Percentiles rank a stretch among this genome's conserved stretches.
phyloP scores from a whole-genome alignment of 768 basidiomycete genomes.

The Macrolepiota fuliginosa region DNA sequence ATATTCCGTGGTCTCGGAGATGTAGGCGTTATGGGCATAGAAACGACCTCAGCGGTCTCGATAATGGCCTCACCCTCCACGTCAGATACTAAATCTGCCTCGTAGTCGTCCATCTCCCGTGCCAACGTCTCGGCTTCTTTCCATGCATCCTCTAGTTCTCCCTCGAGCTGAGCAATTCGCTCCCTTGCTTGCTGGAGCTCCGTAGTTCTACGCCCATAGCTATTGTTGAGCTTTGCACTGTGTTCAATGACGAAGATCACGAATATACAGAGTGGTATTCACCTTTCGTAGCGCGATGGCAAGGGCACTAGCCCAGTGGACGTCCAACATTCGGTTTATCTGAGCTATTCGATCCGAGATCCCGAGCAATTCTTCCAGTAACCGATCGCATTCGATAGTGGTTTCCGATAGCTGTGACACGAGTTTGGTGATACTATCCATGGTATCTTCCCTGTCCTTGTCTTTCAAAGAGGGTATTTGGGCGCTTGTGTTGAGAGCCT shows the following conservation, averaged over 20 bases:
- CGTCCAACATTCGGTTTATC: slow-evolving; percentile 55
- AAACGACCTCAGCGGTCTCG: slow-evolving; percentile 44
- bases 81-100: slow-evolving; percentile 31
- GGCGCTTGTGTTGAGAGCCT: slow-evolving; percentile 56
- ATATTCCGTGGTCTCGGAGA: slow-evolving; percentile 18
- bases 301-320: slow-evolving; percentile 74
- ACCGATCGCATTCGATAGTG: slow-evolving; percentile 54
- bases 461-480: slow-evolving; percentile 26
- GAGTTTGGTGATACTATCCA: slow-evolving; percentile 38
- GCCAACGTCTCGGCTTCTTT: slow-evolving; percentile 72
- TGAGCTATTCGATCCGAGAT: slow-evolving; percentile 65
- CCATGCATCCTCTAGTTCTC: slow-evolving; percentile 81
- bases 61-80: slow-evolving; percentile 40
- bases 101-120: slow-evolving; percentile 64
- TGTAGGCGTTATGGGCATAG: slow-evolving; percentile 27
- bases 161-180: slow-evolving; percentile 55
- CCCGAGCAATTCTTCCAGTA: slow-evolving; percentile 54
- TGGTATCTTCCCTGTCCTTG: slow-evolving; percentile 34
- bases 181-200: slow-evolving; percentile 51
- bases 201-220: slow-evolving; percentile 61
- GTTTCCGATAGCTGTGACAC: slow-evolving; percentile 60
- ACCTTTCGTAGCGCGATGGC: slow-evolving; percentile 75
- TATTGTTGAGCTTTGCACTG: slow-evolving; percentile 54
- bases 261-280: slow-evolving; percentile 9
- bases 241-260: background rate